Conservation (phyloP, 2,329 filamentous ascomycete species). For the Colletotrichum incanum region DNA sequence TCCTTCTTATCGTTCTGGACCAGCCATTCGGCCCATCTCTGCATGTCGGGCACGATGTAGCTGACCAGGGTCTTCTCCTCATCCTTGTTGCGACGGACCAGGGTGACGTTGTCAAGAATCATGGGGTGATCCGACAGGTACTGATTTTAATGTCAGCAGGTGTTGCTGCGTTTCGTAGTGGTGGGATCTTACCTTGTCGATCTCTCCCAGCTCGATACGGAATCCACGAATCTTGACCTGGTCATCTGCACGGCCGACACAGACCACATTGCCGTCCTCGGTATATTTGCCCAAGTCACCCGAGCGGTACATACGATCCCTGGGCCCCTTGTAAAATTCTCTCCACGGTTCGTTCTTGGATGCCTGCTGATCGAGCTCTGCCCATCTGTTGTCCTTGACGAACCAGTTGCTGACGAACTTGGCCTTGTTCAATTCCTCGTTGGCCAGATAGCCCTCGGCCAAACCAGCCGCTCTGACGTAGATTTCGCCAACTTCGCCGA, state of each 20-base stretch:
- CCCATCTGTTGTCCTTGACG: conserved; percentile 80
- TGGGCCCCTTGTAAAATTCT: conserved; percentile 82
- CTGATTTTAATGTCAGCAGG: conserved; percentile 24
- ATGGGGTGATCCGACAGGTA: conserved; percentile 7
- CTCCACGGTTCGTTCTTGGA: conserved; percentile 79
- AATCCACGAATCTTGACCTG: conserved; percentile 98
- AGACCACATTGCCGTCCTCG: conserved; percentile 76
- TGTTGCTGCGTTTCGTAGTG: not conserved
- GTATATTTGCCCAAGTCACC: conserved; percentile 88
- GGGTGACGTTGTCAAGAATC: conserved; percentile 62
- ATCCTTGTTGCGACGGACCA: conserved; percentile 86
- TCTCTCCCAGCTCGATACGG: conserved; percentile 94
- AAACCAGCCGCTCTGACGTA: conserved; percentile 87
- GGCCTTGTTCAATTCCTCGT: conserved; percentile 65
- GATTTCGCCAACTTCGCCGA: conserved; percentile 89
- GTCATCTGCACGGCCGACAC: conserved; percentile 83
- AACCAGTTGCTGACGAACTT: conserved; percentile 94
- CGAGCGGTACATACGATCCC: conserved; percentile 89
- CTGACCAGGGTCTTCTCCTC: conserved; percentile 91
- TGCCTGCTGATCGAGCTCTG: conserved; percentile 71
- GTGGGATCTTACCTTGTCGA: conserved; percentile 67
- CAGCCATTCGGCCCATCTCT: conserved; percentile 32
- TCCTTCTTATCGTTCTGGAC: conserved; percentile 64
- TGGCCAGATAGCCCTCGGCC: conserved; percentile 71
- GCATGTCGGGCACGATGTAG: conserved; percentile 82